Conservation (phyloP, 2,329 filamentous ascomycete species). For the Monosporascus ibericus region DNA sequence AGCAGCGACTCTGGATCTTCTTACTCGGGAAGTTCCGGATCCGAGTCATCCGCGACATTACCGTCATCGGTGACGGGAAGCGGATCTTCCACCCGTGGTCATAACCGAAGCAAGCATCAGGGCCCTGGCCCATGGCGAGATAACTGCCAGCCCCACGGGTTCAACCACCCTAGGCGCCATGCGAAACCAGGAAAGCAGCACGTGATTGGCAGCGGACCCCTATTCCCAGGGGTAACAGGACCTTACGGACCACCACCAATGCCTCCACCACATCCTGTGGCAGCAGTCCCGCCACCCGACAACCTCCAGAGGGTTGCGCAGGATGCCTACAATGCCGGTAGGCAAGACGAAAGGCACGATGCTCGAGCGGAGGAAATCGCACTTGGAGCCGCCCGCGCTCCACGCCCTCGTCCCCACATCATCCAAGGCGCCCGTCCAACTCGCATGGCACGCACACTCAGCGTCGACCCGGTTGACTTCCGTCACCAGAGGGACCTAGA, state of each 20-base stretch:
- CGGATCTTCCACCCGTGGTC: neutral
- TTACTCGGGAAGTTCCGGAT: slow-evolving; percentile 7
- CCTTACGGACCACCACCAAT: neutral
- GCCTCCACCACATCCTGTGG: neutral
- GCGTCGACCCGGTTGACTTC: slow-evolving; percentile 1
- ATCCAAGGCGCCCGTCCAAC: neutral
- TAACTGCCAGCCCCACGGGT: neutral
- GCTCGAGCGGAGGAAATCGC: neutral
- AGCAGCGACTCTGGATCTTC: slow-evolving; percentile 7
- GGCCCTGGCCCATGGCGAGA: neutral
- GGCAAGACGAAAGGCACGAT: slow-evolving; percentile 4
- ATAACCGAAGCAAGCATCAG: neutral
- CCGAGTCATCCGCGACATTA: slow-evolving; percentile 4
- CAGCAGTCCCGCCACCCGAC: neutral
- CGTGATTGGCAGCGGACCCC: neutral
- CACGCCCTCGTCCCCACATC: neutral
- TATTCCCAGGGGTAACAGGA: neutral
- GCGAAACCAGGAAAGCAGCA: neutral
- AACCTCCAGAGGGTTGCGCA: slow-evolving; percentile 12
- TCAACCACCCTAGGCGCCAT: neutral
- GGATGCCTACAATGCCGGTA: slow-evolving; percentile 14
- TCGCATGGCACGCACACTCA: neutral
- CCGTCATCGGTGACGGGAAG: slow-evolving; percentile 6
- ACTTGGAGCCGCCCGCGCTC: neutral
- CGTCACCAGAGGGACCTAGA: slow-evolving; percentile 1